These are phyloP conservation scores for Carex littledalei DNA, from an alignment of 176 grass and related monocot species.

Conservation along the genomic window DNA sequence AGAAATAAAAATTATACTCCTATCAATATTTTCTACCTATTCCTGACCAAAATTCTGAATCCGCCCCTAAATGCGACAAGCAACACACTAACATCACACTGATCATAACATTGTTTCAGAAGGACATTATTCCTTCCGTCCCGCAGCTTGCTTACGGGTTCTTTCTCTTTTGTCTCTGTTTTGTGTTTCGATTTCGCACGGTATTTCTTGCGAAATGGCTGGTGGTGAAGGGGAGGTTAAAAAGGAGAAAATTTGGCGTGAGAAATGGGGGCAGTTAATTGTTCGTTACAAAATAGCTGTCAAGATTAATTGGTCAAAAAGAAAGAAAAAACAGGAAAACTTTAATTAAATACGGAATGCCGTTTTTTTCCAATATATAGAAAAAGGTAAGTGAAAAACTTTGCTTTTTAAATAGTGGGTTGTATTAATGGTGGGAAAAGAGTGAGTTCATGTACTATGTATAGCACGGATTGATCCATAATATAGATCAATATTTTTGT, in stretches of 20 bases:
- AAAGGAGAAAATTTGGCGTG: background rate
- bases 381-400: background rate
- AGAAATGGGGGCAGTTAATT: background rate
- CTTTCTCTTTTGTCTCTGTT: background rate
- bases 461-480: too few species aligned
- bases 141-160: background rate
- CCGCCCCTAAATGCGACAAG: background rate
- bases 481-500: too few species aligned
- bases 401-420: background rate
- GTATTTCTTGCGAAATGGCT: background rate
- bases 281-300: background rate
- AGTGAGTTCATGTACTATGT: too few species aligned
- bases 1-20: too few species aligned
- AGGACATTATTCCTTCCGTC: conserved; percentile 3
- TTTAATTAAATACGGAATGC: background rate
- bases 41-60: too few species aligned
- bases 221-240: background rate
- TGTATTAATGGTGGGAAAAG: background rate
- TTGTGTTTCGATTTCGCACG: background rate
- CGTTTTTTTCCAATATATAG: background rate
- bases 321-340: too few species aligned
- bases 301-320: too few species aligned
- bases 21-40: too few species aligned
- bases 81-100: background rate
- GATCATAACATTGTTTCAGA: background rate